Percentiles rank a stretch among this genome's conserved stretches.
phyloP scores from a whole-genome alignment of 768 basidiomycete genomes.

The Trichaptum fuscoviolaceum region DNA sequence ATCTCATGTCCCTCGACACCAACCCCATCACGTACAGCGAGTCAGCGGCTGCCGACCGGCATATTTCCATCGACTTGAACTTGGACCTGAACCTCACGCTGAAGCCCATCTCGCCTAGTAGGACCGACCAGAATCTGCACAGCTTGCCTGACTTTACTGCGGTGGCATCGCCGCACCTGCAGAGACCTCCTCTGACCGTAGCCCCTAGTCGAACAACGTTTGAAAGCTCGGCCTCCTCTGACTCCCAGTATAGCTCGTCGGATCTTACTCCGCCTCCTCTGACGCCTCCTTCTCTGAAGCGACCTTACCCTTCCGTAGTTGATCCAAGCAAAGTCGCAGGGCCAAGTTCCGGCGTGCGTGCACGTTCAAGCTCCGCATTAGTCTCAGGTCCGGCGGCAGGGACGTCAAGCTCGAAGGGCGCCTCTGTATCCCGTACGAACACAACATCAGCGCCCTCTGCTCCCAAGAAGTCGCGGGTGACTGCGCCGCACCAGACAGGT shows the following conservation, averaged over 20 bases:
- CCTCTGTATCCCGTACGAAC: constrained; percentile 11
- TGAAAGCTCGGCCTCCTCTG: constrained; percentile 9
- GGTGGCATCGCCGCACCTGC: constrained; percentile 13
- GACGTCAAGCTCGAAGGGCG: background rate
- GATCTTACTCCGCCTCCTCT: constrained; percentile 17
- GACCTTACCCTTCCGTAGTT: background rate
- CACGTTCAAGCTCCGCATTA: background rate
- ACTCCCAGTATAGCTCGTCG: constrained; percentile 23
- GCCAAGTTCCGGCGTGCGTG: background rate
- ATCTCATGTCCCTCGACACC: constrained; percentile 68
- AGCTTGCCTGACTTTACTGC: constrained; percentile 9
- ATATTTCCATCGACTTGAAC: constrained; percentile 18
- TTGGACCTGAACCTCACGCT: constrained; percentile 7
- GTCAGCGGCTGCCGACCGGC: constrained; percentile 27
- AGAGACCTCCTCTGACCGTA: background rate
- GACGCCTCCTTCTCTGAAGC: constrained; percentile 12
- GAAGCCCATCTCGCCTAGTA: constrained; percentile 22
- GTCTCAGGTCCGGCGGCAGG: background rate
- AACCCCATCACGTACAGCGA: constrained; percentile 5
- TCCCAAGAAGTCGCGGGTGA: constrained; percentile 10
- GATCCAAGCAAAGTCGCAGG: background rate
- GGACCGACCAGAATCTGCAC: constrained; percentile 11
- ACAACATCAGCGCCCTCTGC: constrained; percentile 15
- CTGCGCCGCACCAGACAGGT: constrained; percentile 14
- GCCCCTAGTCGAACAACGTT: background rate